Conservation (phyloP, 352 stramenopile genomes). For the Phytophthora niederhauseri region DNA sequence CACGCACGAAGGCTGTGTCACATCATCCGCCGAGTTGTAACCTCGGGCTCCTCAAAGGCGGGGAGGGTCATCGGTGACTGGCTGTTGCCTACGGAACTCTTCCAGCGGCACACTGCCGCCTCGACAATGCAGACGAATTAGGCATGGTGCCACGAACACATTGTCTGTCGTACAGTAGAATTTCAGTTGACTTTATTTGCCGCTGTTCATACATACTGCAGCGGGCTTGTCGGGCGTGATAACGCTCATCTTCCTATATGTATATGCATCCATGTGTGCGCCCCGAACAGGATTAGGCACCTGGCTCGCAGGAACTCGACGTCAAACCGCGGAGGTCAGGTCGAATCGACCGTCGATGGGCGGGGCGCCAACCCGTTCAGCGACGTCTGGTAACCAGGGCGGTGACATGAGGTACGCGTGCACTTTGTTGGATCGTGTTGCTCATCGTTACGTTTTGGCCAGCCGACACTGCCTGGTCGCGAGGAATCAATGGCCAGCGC, state of each 20-base stretch:
- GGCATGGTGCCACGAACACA: background rate
- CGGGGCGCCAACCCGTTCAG: constrained; percentile 46
- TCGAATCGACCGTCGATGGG: constrained; percentile 28
- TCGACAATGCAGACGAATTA: constrained; percentile 10
- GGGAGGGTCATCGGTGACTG: background rate
- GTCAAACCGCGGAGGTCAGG: constrained; percentile 37
- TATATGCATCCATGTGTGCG: background rate
- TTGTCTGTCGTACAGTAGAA: background rate
- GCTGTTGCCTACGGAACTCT: background rate
- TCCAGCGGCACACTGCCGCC: background rate
- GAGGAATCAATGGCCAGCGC: too few species aligned
- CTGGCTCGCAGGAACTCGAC: constrained; percentile 39
- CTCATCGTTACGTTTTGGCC: too few species aligned
- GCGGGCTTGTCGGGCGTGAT: constrained; percentile 4
- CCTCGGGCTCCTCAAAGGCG: constrained; percentile 9
- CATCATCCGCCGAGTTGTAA: constrained; percentile 1
- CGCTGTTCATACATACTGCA: constrained; percentile 18
- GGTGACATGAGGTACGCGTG: constrained; percentile 39
- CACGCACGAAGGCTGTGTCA: constrained; percentile 15
- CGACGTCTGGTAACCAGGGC: constrained; percentile 30
- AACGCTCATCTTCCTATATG: constrained; percentile 9
- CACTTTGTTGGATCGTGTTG: too few species aligned
- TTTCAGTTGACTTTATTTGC: constrained; percentile 22
- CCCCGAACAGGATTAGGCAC: too few species aligned
- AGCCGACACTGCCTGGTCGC: too few species aligned